Conservation (phyloP, 1,284 basidiomycete genomes). For the Tylopilus orsonianus region DNA sequence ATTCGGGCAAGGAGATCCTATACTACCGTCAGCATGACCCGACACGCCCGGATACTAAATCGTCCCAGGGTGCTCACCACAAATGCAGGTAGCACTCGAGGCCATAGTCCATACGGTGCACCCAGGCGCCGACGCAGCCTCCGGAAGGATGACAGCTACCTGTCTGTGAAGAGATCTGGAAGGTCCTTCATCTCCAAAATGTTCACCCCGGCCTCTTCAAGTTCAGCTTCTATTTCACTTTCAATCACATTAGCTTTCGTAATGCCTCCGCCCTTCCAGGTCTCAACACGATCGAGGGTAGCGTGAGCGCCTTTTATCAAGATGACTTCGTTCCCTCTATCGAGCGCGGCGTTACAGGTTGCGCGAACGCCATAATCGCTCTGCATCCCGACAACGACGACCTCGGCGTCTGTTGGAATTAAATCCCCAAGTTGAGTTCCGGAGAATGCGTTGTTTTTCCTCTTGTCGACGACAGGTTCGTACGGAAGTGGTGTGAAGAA, state of each 20-base stretch:
- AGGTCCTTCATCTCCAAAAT: slow-evolving; percentile 65
- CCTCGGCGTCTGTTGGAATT: slow-evolving; percentile 51
- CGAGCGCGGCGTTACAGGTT: slow-evolving; percentile 62
- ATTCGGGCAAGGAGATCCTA: no score
- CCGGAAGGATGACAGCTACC: slow-evolving; percentile 18
- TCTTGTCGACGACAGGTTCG: slow-evolving; percentile 62
- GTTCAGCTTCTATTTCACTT: slow-evolving; percentile 51
- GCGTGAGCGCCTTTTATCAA: slow-evolving; percentile 63
- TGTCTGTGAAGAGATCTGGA: slow-evolving; percentile 53
- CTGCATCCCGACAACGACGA: slow-evolving; percentile 65
- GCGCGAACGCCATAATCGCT: slow-evolving; percentile 66
- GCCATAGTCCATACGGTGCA: not conserved
- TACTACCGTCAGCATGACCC: slow-evolving; percentile 3
- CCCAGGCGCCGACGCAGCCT: not conserved
- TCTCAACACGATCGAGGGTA: slow-evolving; percentile 63
- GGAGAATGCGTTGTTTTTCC: slow-evolving; percentile 67
- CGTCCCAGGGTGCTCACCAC: slow-evolving; percentile 12
- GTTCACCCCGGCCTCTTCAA: slow-evolving; percentile 64
- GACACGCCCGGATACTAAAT: not conserved
- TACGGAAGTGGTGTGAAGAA: slow-evolving; percentile 46
- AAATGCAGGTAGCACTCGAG: not conserved
- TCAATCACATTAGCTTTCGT: slow-evolving; percentile 42
- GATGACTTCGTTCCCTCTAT: slow-evolving; percentile 61
- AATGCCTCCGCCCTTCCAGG: slow-evolving; percentile 50
- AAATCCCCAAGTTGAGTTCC: slow-evolving; percentile 52